A percentile compares a stretch with the other conserved stretches of the same genome.
Conservation (phyloP, 192 early-diverging fungal genomes). For the Linnemannia exigua region DNA sequence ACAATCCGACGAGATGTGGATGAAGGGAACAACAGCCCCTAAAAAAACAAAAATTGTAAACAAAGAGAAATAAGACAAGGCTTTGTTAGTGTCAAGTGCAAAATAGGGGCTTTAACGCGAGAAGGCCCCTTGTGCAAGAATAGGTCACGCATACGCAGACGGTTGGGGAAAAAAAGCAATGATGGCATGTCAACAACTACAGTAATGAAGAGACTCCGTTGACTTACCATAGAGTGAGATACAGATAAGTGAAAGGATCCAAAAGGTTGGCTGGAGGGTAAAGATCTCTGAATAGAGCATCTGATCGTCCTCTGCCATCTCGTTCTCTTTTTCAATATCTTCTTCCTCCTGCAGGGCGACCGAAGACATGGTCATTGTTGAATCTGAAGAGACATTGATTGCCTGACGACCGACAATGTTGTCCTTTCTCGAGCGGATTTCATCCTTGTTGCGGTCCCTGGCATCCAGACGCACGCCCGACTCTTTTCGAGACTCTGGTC, state of each 20-base stretch:
- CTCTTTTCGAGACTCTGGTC: slow-evolving; percentile 54
- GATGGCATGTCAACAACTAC: neutral
- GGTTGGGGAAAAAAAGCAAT: neutral
- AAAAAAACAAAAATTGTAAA: slow-evolving; percentile 29
- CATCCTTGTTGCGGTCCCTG: slow-evolving; percentile 13
- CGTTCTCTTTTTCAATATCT: slow-evolving; percentile 42
- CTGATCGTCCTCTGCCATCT: slow-evolving; percentile 54
- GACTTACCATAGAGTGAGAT: slow-evolving; percentile 41
- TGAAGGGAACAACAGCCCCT: slow-evolving; percentile 72
- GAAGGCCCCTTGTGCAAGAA: neutral
- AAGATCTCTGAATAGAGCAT: slow-evolving; percentile 37
- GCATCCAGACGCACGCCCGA: slow-evolving; percentile 59
- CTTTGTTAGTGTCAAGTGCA: neutral
- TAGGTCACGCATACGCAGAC: neutral
- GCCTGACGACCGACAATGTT: slow-evolving; percentile 37
- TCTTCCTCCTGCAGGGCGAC: slow-evolving; percentile 42
- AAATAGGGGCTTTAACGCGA: slow-evolving; percentile 5
- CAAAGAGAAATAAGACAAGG: neutral
- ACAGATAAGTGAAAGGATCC: slow-evolving; percentile 37
- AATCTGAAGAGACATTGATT: slow-evolving; percentile 38
- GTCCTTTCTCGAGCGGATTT: slow-evolving; percentile 21
- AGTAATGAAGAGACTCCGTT: neutral
- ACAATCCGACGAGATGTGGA: slow-evolving; percentile 74
- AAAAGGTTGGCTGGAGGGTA: slow-evolving; percentile 41
- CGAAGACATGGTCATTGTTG: slow-evolving; percentile 48